Evolutionary conservation across 306 rosid species (phyloP).

Genomic region (Citrullus colocynthis): DNA sequence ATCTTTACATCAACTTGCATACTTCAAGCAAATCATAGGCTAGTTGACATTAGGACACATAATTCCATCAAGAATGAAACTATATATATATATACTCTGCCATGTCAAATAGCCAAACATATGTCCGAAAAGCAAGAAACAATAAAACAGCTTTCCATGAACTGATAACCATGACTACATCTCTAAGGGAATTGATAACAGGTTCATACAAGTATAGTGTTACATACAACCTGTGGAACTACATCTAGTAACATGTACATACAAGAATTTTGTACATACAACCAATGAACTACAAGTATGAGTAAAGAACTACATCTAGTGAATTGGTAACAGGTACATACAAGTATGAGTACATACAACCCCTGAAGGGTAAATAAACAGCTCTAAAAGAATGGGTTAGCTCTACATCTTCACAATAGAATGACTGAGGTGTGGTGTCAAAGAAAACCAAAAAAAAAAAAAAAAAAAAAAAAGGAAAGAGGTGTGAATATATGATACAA

Average conservation of each 20-base stretch:
- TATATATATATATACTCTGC: too few relatives aligned
- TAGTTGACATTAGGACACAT: neutral
- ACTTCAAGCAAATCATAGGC: neutral
- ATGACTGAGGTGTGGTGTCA: constrained; percentile 26
- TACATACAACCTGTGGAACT: neutral
- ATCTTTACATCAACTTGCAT: neutral
- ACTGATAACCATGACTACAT: neutral
- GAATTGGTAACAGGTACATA: neutral
- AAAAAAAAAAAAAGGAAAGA: constrained; percentile 7
- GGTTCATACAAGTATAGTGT: neutral
- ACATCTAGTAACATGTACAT: neutral
- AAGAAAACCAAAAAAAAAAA: neutral
- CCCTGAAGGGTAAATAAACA: constrained; percentile 24
- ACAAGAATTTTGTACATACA: neutral
- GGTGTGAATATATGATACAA: constrained; percentile 30
- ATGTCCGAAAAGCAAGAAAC: neutral
- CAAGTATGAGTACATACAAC: constrained; percentile 1
- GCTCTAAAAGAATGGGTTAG: constrained; percentile 48
- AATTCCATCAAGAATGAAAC: neutral
- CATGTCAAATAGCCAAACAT: neutral
- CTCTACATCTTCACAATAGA: constrained; percentile 35
- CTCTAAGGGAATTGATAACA: neutral
- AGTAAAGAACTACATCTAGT: neutral
- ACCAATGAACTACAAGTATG: neutral
- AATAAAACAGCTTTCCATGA: neutral